Evolutionary conservation across 805 yeast genomes (phyloP).

Genomic region (Lachancea sp.): DNA sequence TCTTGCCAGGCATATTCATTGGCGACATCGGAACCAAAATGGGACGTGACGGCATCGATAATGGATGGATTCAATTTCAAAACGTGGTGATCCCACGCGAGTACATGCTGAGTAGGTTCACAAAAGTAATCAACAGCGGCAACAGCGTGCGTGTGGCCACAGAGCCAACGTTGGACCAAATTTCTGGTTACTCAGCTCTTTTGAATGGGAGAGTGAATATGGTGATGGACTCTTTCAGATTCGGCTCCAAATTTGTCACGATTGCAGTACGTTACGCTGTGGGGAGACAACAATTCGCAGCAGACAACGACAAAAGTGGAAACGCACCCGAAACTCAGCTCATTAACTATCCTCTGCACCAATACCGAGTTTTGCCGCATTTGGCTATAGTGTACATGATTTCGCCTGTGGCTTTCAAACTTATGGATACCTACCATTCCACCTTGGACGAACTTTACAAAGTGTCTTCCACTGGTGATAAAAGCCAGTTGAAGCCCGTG

Average conservation of each 20-base stretch:
- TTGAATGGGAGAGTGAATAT: conserved; percentile 84
- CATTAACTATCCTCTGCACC: conserved; percentile 84
- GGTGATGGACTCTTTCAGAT: conserved; percentile 80
- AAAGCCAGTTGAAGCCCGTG: conserved; percentile 41
- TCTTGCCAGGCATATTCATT: conserved; percentile 71
- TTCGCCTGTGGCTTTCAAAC: conserved; percentile 61
- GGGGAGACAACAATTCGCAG: conserved; percentile 78
- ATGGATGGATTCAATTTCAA: conserved; percentile 93
- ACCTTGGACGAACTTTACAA: conserved; percentile 50
- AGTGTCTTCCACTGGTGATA: conserved; percentile 43
- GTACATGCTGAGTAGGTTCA: conserved; percentile 75
- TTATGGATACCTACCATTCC: conserved; percentile 45
- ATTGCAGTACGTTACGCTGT: conserved; percentile 86
- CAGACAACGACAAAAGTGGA: conserved; percentile 23
- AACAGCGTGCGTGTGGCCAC: conserved; percentile 42
- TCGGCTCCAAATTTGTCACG: conserved; percentile 71
- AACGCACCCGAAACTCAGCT: conserved; percentile 50
- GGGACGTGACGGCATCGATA: conserved; percentile 95
- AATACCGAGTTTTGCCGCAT: conserved; percentile 79
- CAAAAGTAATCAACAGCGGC: conserved; percentile 64
- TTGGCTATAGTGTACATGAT: conserved; percentile 73
- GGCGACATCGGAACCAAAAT: conserved; percentile 94
- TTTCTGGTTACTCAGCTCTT: conserved; percentile 75
- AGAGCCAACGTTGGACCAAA: conserved; percentile 76
- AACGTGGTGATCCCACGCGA: conserved; percentile 78